Evolutionary conservation across 495 filamentous ascomycete genomes (phyloP), one percentile per base, ranked within the genome.

Genomic region (Aspergillus nidulans): DNA sequence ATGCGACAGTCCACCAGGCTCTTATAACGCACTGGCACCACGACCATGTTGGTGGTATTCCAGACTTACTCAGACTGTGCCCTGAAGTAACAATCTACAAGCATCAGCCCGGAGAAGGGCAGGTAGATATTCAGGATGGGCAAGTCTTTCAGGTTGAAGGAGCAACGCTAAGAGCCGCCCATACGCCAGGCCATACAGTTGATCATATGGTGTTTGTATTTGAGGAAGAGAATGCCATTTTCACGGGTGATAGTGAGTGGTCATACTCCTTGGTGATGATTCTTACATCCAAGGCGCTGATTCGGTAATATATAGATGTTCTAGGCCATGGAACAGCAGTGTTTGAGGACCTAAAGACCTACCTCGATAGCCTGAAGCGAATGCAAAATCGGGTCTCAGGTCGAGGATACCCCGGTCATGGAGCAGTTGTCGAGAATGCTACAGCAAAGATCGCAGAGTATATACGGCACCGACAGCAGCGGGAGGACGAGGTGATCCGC

Each of bases 251-350:
- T 63, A 97, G 75, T 77, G 53, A 61, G 73, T 66, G 19, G 13
- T 13, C 26, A 1, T 13, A 18, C 0, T 10, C 5, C 19, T 19
- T n/a, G n/a, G 5, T 24, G n/a, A n/a, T n/a, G n/a, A n/a, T 34
- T n/a, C 13, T 41, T 32, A n/a, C 6, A 10, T 30, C 12, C 23
- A 6, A 16, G 8, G 50, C 20, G 23, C 45, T 51, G 23, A 19
- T 24, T 2, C 46, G 48, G 50, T 26, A 13, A 34, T n/a, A 25
- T 13, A 20, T 43, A 77, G 75, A 94, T 61, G 89, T 98, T 26
- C 80, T 98, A 4, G 94, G 94, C 0, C 91, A 97, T 53, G 94
- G 94, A 2, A 97, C 94, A 3, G 84, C 88, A 25, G 91, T 96
- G 12, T 97, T 96, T 64, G 91, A 95, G 69, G 85, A 96, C 53